Percentiles rank a stretch among this genome's conserved stretches.
phyloP scores from a whole-genome alignment of 495 filamentous ascomycete species.

The Hypoxylon perforatum region DNA sequence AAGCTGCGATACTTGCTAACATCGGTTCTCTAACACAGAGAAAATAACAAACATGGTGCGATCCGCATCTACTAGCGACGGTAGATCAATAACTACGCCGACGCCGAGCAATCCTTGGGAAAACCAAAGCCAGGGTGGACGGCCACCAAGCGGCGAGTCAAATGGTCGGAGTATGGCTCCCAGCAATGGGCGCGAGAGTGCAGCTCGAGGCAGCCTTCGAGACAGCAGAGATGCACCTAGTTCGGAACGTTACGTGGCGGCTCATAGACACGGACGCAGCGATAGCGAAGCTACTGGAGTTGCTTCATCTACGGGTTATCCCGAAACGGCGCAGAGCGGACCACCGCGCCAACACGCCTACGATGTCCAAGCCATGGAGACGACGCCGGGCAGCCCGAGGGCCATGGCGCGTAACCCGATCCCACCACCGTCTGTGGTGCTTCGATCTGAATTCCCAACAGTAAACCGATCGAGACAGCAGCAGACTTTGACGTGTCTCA shows the following conservation, averaged over 20 bases:
- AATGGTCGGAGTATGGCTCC: conserved; percentile 49
- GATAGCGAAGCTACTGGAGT: conserved; percentile 75
- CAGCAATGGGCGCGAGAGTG: conserved; percentile 48
- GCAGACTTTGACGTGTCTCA: conserved; percentile 91
- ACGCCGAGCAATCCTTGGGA: conserved; percentile 63
- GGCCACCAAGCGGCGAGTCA: conserved; percentile 62
- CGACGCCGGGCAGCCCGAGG: conserved; percentile 79
- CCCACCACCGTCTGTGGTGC: conserved; percentile 86
- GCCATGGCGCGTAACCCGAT: conserved; percentile 87
- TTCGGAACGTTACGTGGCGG: conserved; percentile 69
- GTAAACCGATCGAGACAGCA: conserved; percentile 92
- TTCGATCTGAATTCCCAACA: conserved; percentile 97
- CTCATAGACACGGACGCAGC: conserved; percentile 78
- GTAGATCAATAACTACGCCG: conserved; percentile 62
- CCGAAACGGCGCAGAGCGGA: conserved; percentile 69
- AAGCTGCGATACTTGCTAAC: conserved; percentile 21
- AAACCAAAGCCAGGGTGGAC: conserved; percentile 58
- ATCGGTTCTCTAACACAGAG: conserved; percentile 64
- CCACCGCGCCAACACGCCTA: conserved; percentile 86
- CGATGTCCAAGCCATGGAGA: conserved; percentile 96
- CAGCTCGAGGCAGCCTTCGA: conserved; percentile 52
- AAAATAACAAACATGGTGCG: conserved; percentile 96
- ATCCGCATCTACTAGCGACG: conserved; percentile 77
- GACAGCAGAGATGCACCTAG: conserved; percentile 70
- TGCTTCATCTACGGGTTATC: conserved; percentile 80